phyloP scores from a whole-genome alignment of 805 yeast genomes.

The Jamesozyma piceae region DNA sequence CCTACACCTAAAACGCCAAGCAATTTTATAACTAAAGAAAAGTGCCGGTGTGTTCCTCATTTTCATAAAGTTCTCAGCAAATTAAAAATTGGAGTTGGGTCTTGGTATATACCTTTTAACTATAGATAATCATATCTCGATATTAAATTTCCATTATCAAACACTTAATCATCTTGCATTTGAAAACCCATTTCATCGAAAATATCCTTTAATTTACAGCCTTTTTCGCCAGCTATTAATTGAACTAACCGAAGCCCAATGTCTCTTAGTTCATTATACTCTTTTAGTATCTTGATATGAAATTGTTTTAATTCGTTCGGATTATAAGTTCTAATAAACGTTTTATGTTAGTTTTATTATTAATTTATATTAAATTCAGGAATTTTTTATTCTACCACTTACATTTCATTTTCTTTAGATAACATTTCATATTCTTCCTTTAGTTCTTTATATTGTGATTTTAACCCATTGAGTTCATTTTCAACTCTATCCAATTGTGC shows the following conservation, averaged over 20 bases:
- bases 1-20: no score
- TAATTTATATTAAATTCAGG: no score
- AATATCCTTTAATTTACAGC: slow-evolving; percentile 38
- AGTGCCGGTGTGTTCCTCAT: no score
- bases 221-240: slow-evolving; percentile 51
- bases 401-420: background rate
- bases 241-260: slow-evolving; percentile 47
- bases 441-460: background rate
- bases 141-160: no score
- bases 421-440: background rate
- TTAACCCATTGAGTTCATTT: background rate
- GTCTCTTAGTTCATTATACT: slow-evolving; percentile 57
- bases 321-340: slow-evolving; percentile 2
- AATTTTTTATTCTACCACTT: slow-evolving; percentile 2
- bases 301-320: slow-evolving; percentile 39
- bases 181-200: slow-evolving; percentile 42
- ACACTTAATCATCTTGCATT: slow-evolving; percentile 15
- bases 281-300: slow-evolving; percentile 45
- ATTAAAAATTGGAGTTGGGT: no score
- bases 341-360: no score
- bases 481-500: background rate
- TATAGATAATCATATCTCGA: no score
- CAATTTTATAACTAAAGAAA: no score
- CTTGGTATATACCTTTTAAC: no score
- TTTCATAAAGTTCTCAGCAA: no score